Evolutionary conservation across 805 yeast species (phyloP), one percentile per base, ranked within the genome.

Genomic region (Tetrapisispora taiwanensis): DNA sequence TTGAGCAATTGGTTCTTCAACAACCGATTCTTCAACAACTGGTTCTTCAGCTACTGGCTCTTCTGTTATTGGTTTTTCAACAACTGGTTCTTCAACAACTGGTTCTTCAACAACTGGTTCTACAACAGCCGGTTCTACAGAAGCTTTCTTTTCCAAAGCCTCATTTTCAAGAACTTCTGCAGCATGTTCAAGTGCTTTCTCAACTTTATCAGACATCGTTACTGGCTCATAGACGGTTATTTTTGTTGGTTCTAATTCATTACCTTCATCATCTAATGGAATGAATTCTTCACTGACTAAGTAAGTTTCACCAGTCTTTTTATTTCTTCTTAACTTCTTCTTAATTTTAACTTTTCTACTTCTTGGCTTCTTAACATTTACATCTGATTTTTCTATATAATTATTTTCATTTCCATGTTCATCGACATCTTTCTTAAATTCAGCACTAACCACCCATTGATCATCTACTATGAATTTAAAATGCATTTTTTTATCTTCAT

Each of bases 381-480:
- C 24, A 22, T 55, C 58, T 12, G 30, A 35, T 19, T 35, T 40
- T 6, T 41, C 38, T 13, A 69, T 46, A 37, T 56, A 67, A 51
- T 70, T 70, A 52, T 70, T 70, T 30, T 56, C 56, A 41, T 61
- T 64, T 1, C 69, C 68, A 28, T 65, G 57, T 48, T 75, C 81
- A 34, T 63, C 68, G 1, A 3, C 19, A 44, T 72, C 72, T 18
- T 66, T 58, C 42, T 61, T 63, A 47, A 67, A 74, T 3, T 55
- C 53, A 1, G 58, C 56, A 43, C 66, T 69, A n/a, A 66, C 58
- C 10, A 55, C 53, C 88, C 88, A 82, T 37, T 72, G 71, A 35
- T 79, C 85, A 58, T 82, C 87, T 36, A 81, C 87, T 42, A 81
- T 73, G 58, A 73, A 82, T 66, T 74, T 74, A 60, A 73, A 74